These are phyloP conservation scores for Schizosaccharomyces versatilis DNA, from an alignment of 1,139 yeast species.

Conservation along the genomic window DNA sequence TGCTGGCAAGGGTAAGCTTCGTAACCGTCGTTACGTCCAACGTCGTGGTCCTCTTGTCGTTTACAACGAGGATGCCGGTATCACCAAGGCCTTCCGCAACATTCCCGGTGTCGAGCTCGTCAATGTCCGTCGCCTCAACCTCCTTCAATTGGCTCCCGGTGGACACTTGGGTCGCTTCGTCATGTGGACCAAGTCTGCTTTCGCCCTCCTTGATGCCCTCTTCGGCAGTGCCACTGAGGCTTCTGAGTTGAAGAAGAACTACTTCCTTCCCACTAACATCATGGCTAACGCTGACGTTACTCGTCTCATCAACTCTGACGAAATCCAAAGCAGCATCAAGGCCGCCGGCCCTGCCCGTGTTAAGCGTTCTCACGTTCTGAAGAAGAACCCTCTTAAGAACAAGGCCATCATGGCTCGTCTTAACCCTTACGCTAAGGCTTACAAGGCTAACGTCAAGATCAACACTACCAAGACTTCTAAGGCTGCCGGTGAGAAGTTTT, in stretches of 20 bases:
- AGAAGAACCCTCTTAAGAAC: constrained; percentile 99
- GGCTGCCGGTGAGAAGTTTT: constrained; percentile 4
- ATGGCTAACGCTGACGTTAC: constrained; percentile 87
- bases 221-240: constrained; percentile 85
- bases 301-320: constrained; percentile 96
- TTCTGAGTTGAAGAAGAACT: constrained; percentile 58
- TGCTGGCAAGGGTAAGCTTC: constrained; percentile 99
- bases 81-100: constrained; percentile 97
- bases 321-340: constrained; percentile 91
- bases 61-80: constrained; percentile 84
- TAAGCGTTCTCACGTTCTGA: constrained; percentile 85
- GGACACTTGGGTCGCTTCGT: constrained; percentile 99
- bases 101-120: constrained; percentile 98
- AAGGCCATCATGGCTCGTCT: constrained; percentile 92
- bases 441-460: not conserved
- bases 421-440: constrained; percentile 97
- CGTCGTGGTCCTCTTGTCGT: constrained; percentile 99
- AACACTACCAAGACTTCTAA: not conserved
- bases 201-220: constrained; percentile 86
- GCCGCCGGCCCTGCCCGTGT: constrained; percentile 88
- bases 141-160: constrained; percentile 99
- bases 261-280: constrained; percentile 84
- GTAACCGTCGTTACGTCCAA: constrained; percentile 99
- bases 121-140: constrained; percentile 77
- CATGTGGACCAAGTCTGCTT: constrained; percentile 98